phyloP scores from a whole-genome alignment of 148 eudicot species.

The Diospyros lotus region DNA sequence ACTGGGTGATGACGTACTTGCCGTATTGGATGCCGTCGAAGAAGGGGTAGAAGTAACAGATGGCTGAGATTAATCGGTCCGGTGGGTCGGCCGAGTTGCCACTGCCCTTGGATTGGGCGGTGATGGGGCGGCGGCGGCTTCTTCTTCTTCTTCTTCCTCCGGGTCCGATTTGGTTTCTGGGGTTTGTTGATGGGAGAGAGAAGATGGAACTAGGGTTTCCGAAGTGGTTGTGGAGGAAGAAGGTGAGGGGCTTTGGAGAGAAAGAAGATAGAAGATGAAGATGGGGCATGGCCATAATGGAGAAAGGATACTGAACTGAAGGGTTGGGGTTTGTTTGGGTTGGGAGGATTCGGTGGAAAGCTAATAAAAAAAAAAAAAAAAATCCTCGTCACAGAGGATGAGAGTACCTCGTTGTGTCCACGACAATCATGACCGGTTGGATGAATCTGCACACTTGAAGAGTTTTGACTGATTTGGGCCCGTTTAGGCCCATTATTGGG shows the following conservation, averaged over 20 bases:
- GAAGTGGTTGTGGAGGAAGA: constrained; percentile 17
- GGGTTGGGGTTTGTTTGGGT: too few species aligned
- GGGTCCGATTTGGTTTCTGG: constrained; percentile 14
- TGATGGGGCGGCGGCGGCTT: constrained; percentile 8
- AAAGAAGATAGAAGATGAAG: not conserved
- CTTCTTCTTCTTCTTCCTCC: constrained; percentile 2
- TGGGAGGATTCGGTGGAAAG: not conserved
- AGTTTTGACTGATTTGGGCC: too few species aligned
- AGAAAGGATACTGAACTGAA: not conserved
- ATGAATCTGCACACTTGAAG: too few species aligned
- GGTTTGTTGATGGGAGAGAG: constrained; percentile 1
- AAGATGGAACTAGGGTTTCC: constrained; percentile 22
- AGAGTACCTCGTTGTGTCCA: too few species aligned
- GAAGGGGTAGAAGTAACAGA: constrained; percentile 84
- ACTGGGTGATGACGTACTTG: constrained; percentile 62
- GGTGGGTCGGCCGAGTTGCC: constrained; percentile 42
- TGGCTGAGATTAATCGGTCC: constrained; percentile 84
- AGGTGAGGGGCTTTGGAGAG: constrained; percentile 24
- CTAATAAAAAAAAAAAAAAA: too few species aligned
- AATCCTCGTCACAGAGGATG: too few species aligned
- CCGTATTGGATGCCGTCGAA: constrained; percentile 93
- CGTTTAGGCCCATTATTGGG: too few species aligned
- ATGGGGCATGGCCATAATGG: not conserved
- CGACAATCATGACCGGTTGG: too few species aligned
- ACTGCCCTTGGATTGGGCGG: constrained; percentile 35